Conservation (phyloP, 225 moss, liverwort and hornwort genomes). For the Sphagnum tenellum region DNA sequence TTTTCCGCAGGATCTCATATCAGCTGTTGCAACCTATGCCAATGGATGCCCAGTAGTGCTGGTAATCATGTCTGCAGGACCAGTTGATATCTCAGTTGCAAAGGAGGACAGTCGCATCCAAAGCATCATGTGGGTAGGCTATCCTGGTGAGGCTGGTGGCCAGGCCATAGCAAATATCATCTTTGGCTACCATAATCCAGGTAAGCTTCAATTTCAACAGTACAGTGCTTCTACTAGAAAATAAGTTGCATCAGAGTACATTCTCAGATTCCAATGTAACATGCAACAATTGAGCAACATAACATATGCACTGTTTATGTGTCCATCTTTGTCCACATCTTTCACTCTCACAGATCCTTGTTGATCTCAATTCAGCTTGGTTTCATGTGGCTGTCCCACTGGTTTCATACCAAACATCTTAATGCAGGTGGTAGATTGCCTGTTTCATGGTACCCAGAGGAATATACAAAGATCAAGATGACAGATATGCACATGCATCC, state of each 20-base stretch:
- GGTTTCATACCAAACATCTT: too few relatives aligned
- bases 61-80: slow-evolving; percentile 31
- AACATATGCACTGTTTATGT: too few relatives aligned
- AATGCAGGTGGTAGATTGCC: slow-evolving; percentile 46
- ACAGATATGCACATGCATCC: slow-evolving; percentile 73
- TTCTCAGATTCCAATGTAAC: too few relatives aligned
- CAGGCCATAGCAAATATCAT: slow-evolving; percentile 30
- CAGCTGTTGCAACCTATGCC: slow-evolving; percentile 20
- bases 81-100: slow-evolving; percentile 30
- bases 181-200: slow-evolving; percentile 22
- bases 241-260: not conserved
- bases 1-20: slow-evolving; percentile 25
- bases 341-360: too few relatives aligned
- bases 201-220: slow-evolving; percentile 8
- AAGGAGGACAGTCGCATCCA: slow-evolving; percentile 17
- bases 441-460: slow-evolving; percentile 59
- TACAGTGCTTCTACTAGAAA: slow-evolving; percentile 2
- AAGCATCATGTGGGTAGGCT: slow-evolving; percentile 29
- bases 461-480: slow-evolving; percentile 49
- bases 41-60: slow-evolving; percentile 20
- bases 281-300: too few relatives aligned
- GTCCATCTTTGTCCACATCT: too few relatives aligned
- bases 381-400: too few relatives aligned
- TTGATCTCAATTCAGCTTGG: too few relatives aligned
- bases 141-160: slow-evolving; percentile 35